Evolutionary conservation across 257 asterid genomes (phyloP), one percentile per base, ranked within the genome.

Genomic region (Gentiana dahurica): DNA sequence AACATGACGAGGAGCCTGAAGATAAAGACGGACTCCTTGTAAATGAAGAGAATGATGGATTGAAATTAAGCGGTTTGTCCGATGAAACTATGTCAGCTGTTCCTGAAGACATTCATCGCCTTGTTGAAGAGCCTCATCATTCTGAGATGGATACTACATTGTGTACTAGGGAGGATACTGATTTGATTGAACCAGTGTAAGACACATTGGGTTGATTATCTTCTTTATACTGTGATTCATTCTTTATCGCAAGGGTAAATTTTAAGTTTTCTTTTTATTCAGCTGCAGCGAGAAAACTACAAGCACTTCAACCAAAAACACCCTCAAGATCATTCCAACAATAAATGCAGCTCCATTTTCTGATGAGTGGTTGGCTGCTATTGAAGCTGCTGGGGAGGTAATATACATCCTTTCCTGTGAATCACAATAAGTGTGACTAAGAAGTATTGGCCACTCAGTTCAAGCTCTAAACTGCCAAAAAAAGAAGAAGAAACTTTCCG

Each of bases 341-440:
- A 74, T 39, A 70, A 72, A 75, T 66, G 87, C 82, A 63, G 73
- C 79, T 67, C 97, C 97, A 59, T 91, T 91, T 82, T 91, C 98
- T 58, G 98, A 91, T 58, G 96, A 91, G 71, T 91, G 98, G 96
- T 73, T 91, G 78, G 88, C 95, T 63, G 93, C 94, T 58, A 76
- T 91, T 57, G 95, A 91, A 85, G 94, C 95, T 55, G 98, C 98
- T 58, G 98, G 98, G 65, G 98, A 87, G 88, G 98, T 87, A 81
- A 78, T 64, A 68, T 57, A 59, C 50, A 24, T 45, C 51, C 10
- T 46, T 44, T 44, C 51, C n/a, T 32, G 49, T 51, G 32, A n/a
- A 39, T 4, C 1, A 43, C 13, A 49, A 51, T 15, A 11, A 33
- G 53, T 36, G 13, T 46, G 62, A 64, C 11, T 3, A 8, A 8